These are phyloP conservation scores for Trichosporon ovoides DNA, from an alignment of 1,284 basidiomycete genomes.

Conservation along the genomic window DNA sequence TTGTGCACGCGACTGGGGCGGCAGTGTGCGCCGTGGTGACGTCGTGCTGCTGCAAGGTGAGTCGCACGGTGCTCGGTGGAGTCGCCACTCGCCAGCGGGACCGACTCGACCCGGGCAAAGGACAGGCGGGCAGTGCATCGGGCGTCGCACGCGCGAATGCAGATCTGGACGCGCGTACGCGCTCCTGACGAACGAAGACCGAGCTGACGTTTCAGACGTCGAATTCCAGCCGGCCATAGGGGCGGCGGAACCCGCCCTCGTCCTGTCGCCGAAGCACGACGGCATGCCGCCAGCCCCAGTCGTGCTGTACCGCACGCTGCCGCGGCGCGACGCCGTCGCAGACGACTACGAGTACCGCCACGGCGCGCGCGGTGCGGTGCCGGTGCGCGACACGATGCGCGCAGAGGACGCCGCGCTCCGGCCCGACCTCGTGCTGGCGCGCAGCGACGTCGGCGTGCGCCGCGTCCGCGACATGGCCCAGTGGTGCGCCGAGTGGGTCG, in stretches of 20 bases:
- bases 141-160: no score
- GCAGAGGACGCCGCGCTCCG: conserved; percentile 21
- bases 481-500: conserved; percentile 42
- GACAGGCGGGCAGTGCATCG: no score
- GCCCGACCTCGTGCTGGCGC: conserved; percentile 36
- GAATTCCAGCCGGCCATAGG: conserved; percentile 21
- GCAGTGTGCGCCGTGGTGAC: conserved; percentile 34
- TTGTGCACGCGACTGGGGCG: conserved; percentile 33
- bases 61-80: conserved; percentile 5
- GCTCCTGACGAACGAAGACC: neutral
- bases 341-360: conserved; percentile 28
- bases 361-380: neutral
- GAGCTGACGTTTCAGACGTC: conserved; percentile 25
- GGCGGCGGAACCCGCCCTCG: conserved; percentile 27
- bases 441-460: conserved; percentile 36
- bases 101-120: no score
- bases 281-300: conserved; percentile 16
- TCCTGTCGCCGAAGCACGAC: conserved; percentile 20
- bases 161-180: neutral
- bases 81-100: neutral
- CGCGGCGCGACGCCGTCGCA: conserved; percentile 20
- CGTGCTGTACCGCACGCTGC: conserved; percentile 39
- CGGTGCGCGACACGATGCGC: neutral
- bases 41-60: conserved; percentile 38
- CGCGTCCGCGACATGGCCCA: conserved; percentile 31